Base-by-base conservation (phyloP, 441 rosid species). In the Adansonia grandidieri region DNA sequence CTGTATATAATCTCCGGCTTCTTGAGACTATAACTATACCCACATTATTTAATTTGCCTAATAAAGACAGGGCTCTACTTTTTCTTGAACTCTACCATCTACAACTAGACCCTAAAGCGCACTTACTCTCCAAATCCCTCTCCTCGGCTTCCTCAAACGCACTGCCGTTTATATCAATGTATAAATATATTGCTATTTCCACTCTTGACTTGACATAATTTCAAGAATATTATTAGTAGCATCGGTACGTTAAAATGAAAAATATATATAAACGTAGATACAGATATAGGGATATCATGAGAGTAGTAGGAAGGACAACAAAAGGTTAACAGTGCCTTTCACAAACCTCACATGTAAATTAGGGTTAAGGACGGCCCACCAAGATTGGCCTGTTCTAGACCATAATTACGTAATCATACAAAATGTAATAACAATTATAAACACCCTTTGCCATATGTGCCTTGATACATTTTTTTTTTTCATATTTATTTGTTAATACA, bases 31-130 rank as follows among this genome's bases (percentile, higher is more conserved):
- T 67, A 51, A 17, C 60, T 42, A 45, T 37, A 37, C 60, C 50
- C 42, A 48, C 60, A 47, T 78, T 82, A 28, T 62, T 74, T 71
- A 15, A 24, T 62, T 73, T 11, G 6, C 82, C 79, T 84, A 86
- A 86, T 89, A 86, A 87, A 83, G 89, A 89, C 90, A 88, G 84
- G 84, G 65, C 86, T 79, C 83, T 86, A 82, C 90, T 87, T 91
- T 37, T 86, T 56, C 78, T 73, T 80, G 4, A 79, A 76, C 74
- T 73, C 80, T 79, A 78, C 79, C 11, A n/a, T 20, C 56, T 17
- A 68, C 4, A 20, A 10, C 19, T 19, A 67, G 10, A 67, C 54
- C 15, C 54, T 62, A 67, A 69, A 51, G 1, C 17, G 40, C 22
- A 65, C 10, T 13, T 19, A 63, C 68, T 6, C 50, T 37, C n/a